These are phyloP conservation scores for Allomyces javanicus DNA, from an alignment of 192 early-diverging fungal species.

Conservation along the genomic window DNA sequence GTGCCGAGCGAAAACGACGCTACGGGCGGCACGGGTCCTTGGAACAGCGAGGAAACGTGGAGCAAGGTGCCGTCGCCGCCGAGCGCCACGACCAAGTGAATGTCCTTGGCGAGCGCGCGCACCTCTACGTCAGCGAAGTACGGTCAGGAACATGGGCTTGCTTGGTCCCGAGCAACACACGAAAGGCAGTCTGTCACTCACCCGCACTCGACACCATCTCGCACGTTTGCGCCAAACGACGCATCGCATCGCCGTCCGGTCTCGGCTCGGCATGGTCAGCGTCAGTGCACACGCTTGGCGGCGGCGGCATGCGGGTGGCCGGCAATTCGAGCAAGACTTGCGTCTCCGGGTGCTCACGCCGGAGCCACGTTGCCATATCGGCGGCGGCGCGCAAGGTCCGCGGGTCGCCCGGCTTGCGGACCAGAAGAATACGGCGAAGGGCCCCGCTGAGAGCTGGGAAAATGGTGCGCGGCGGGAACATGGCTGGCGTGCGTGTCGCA, in stretches of 20 bases:
- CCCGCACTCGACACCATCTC: no score
- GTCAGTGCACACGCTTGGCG: no score
- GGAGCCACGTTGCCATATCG: background rate
- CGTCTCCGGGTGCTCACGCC: background rate
- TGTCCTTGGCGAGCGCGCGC: slow-evolving; percentile 18
- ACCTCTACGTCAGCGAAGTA: background rate
- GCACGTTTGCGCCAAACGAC: no score
- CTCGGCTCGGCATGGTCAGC: no score
- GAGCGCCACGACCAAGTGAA: slow-evolving; percentile 78
- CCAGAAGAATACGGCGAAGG: background rate
- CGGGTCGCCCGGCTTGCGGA: background rate
- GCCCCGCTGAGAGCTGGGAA: no score
- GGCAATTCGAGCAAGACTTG: background rate
- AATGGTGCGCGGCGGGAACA: no score
- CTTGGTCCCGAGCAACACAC: background rate
- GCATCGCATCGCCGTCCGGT: no score
- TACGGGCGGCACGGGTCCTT: slow-evolving; percentile 56
- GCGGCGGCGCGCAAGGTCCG: background rate
- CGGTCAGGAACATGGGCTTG: background rate
- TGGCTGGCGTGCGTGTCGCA: no score
- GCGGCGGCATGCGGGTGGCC: no score
- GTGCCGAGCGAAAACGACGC: slow-evolving; percentile 85
- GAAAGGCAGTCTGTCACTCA: no score
- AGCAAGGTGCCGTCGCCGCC: slow-evolving; percentile 86
- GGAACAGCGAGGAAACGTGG: slow-evolving; percentile 65